Evolutionary conservation across 768 basidiomycete genomes (phyloP).

Genomic region (Rossbeevera mucosa): DNA sequence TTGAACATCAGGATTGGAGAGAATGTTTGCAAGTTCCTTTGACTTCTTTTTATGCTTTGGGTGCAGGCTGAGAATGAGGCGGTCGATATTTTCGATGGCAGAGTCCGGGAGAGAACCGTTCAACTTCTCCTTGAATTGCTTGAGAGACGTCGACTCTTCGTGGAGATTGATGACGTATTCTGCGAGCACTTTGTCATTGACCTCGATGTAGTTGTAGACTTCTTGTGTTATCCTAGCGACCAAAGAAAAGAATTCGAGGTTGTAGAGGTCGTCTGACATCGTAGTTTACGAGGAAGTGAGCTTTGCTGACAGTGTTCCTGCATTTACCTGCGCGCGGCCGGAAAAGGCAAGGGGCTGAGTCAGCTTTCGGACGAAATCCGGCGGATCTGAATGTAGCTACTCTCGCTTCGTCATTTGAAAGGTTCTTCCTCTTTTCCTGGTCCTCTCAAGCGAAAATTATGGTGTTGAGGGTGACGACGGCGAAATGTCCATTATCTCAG

Average conservation of each 20-base stretch:
- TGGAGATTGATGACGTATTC: slow-evolving; percentile 94
- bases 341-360: too few relatives aligned
- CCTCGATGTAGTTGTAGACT: slow-evolving; percentile 78
- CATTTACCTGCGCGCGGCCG: too few relatives aligned
- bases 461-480: slow-evolving; percentile 26
- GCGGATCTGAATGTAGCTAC: too few relatives aligned
- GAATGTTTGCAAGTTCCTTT: slow-evolving; percentile 35
- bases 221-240: slow-evolving; percentile 92
- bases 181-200: slow-evolving; percentile 89
- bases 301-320: slow-evolving; percentile 23
- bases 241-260: slow-evolving; percentile 89
- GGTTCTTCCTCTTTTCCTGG: slow-evolving; percentile 8
- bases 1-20: slow-evolving; percentile 27
- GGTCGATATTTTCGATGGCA: slow-evolving; percentile 89
- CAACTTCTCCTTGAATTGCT: slow-evolving; percentile 78
- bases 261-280: slow-evolving; percentile 82
- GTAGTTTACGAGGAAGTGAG: slow-evolving; percentile 5
- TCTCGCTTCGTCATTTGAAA: slow-evolving; percentile 46
- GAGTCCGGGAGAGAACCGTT: slow-evolving; percentile 81
- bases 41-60: slow-evolving; percentile 87
- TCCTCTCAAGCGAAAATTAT: slow-evolving; percentile 25
- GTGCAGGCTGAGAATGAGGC: slow-evolving; percentile 90
- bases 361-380: too few relatives aligned
- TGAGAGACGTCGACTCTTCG: slow-evolving; percentile 71
- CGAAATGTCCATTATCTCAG: slow-evolving; percentile 34